A percentile compares a stretch with the other conserved stretches of the same genome.
Conservation (phyloP, 371 early-diverging fungal genomes). For the Syncephalastrum racemosum region DNA sequence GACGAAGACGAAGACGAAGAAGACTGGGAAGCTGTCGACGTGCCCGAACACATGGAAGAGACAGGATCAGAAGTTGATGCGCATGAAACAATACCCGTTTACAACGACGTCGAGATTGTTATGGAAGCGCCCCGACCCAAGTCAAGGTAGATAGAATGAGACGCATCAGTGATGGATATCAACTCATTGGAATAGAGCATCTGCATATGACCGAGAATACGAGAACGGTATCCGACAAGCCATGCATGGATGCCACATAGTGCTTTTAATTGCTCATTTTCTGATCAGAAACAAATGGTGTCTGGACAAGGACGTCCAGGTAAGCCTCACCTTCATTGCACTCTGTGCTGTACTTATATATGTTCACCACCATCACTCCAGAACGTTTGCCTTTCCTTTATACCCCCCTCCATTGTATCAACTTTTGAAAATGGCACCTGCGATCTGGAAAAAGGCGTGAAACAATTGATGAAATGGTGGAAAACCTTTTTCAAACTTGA, state of each 20-base stretch:
- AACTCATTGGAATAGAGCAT: conserved; percentile 17
- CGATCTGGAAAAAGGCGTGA: conserved; percentile 25
- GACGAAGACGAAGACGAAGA: too few relatives aligned
- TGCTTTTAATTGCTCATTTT: conserved; percentile 36
- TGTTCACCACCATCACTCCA: background rate
- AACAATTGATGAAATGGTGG: conserved; percentile 63
- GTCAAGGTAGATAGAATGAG: conserved; percentile 24
- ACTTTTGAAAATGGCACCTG: conserved; percentile 11
- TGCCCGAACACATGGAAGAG: conserved; percentile 12
- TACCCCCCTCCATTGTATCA: conserved; percentile 29
- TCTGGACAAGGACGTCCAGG: conserved; percentile 26
- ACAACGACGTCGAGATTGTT: conserved; percentile 42
- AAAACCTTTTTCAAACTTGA: conserved; percentile 46
- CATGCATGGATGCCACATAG: conserved; percentile 41
- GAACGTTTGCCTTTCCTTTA: conserved; percentile 24
- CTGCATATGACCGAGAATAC: conserved; percentile 30
- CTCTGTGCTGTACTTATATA: background rate
- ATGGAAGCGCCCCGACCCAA: conserved; percentile 33
- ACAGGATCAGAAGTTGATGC: background rate
- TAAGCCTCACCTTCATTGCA: conserved; percentile 10
- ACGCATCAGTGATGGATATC: background rate
- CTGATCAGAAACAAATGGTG: conserved; percentile 46
- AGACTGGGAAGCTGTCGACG: conserved; percentile 25
- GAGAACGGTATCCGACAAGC: conserved; percentile 38
- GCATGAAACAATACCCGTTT: conserved; percentile 1